Evolutionary conservation across 78 protist genomes (phyloP), one percentile per base, ranked within the genome.

Genomic region (Guillardia theta): DNA sequence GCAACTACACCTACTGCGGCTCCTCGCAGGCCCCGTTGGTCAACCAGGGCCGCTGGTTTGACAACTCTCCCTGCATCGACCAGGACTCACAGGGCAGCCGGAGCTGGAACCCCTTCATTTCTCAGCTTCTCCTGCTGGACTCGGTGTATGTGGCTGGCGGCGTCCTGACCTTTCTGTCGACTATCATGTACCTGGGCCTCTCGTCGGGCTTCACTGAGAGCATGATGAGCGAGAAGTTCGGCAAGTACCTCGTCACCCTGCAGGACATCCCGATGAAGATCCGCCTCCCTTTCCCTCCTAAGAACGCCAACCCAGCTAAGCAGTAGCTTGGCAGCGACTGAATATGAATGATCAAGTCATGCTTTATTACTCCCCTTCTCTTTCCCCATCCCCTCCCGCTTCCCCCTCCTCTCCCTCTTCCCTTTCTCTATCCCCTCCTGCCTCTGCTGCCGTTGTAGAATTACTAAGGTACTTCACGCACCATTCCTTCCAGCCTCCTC

Each of bases 21-120:
- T 4, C 10, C 45, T 15, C 33, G 9, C 5, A 33, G 9, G 45
- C 83, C n/a, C 83, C 83, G 21, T 43, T 70, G 46, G 41, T 33
- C 33, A 33, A 70, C 83, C 48, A 37, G 45, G 90, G 90, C 24
- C 45, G 48, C 53, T 78, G 90, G 90, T 78, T 44, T 8, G 90
- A 78, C 90, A 9, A 43, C 4, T 44, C 90, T 19, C 90, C 90
- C 24, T 78, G 90, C 48, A 78, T 78, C 48, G 90, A 78, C 48
- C 9, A 10, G 4, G 48, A 37, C 48, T 27, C 90, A 10, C 33
- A 24, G 18, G 90, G 90, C 48, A 50, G 18, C 41, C 41, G 33
- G 15, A 1, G 44, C 24, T 78, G 33, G 43, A 37, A 78, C 48
- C 90, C 90, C 43, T 78, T 78, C 9, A 50, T 78, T 10, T 45